Evolutionary conservation across 345 rosid genomes (phyloP).

Genomic region (Euphorbia pulcherrima): DNA sequence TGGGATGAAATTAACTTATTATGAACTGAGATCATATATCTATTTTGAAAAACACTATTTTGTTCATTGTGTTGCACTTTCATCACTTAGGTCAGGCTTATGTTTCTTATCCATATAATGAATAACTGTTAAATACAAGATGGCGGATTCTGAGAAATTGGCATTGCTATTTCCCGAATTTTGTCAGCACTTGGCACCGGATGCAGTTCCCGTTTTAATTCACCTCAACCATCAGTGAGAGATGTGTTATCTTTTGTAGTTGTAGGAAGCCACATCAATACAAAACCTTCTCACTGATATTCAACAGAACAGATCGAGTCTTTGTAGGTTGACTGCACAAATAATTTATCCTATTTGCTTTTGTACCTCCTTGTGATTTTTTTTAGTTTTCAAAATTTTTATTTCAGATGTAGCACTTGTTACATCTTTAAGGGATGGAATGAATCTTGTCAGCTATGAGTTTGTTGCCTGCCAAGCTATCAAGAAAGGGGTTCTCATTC

Average conservation of each 20-base stretch:
- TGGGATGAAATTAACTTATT: not conserved
- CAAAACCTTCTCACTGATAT: not conserved
- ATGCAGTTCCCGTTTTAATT: not conserved
- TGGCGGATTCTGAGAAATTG: not conserved
- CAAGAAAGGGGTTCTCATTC: constrained; percentile 60
- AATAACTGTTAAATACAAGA: not conserved
- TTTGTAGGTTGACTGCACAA: not conserved
- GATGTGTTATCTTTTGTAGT: not conserved
- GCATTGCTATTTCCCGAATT: not conserved
- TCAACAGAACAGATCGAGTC: not conserved
- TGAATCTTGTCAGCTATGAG: constrained; percentile 66
- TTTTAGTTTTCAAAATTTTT: constrained; percentile 4
- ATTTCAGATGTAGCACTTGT: constrained; percentile 55
- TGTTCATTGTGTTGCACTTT: not conserved
- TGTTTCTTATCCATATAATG: not conserved
- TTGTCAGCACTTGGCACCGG: not conserved
- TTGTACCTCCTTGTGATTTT: not conserved
- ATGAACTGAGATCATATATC: not conserved
- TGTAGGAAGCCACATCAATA: not conserved
- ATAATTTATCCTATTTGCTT: not conserved
- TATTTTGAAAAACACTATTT: not conserved
- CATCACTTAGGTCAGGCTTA: not conserved
- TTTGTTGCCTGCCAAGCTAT: constrained; percentile 62
- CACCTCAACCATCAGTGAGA: not conserved
- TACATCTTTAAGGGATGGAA: constrained; percentile 56